Evolutionary conservation across 1,139 yeast genomes (phyloP), one percentile per base, ranked within the genome.

Genomic region (Suhomyces ambrosiae): DNA sequence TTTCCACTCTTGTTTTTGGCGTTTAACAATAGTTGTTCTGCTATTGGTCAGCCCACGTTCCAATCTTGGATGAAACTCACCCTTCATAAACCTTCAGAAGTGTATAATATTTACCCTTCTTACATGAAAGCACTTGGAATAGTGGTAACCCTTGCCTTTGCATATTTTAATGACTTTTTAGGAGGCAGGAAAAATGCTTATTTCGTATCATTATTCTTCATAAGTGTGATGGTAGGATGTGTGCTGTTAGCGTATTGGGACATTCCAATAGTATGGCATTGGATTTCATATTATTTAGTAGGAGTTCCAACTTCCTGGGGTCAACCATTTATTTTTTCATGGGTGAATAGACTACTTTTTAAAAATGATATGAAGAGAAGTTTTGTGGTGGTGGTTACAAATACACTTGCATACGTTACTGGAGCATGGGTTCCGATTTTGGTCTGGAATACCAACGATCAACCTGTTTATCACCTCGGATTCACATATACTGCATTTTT

Each of bases 101-200:
- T 58, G 13, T 77, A 76, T 52, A 76, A 77, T 47, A 65, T 65
- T 4, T 74, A 65, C 40, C 82, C 82, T 3, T 65, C 81, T 0
- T 61, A 68, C 5, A 26, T 48, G 9, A 38, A 45, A 2, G 51
- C 40, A 1, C 8, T 40, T 7, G 49, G 47, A 0, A 50, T 49
- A 16, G 40, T 40, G 3, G 25, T 42, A 7, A 39, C 54, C 1
- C 28, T 52, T 13, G 8, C 37, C 8, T 39, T 49, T 23, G 51
- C 53, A 1, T 52, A 47, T 30, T 18, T 40, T 4, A 48, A 49
- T 23, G 49, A 49, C 26, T 48, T 30, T 25, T 15, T 52, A 14
- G 52, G 53, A 3, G 53, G 53, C 1, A 26, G 33, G 19, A 37
- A 40, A 14, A 52, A 52, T 24, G 47, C 44, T 12, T 21, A 27